Conservation (phyloP, 371 early-diverging fungal species). For the Zopfochytrium polystomum region DNA sequence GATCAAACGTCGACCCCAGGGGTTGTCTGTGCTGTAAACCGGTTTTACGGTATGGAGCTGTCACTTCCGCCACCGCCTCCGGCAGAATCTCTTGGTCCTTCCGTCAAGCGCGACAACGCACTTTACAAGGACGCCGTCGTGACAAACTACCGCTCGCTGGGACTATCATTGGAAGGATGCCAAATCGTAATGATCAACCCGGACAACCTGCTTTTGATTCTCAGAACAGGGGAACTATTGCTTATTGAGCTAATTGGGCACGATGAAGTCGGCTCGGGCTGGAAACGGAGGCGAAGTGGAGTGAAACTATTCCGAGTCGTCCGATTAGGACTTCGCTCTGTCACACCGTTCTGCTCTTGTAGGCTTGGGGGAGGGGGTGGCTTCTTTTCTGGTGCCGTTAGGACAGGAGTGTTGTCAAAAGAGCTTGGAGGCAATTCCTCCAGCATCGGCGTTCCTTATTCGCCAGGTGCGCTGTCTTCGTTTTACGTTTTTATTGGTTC, state of each 20-base stretch:
- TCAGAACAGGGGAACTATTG: conserved; percentile 70
- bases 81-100: conserved; percentile 27
- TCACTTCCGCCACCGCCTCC: conserved; percentile 31
- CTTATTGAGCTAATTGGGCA: conserved; percentile 58
- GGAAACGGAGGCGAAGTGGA: conserved; percentile 58
- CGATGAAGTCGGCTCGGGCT: conserved; percentile 55
- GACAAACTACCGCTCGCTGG: conserved; percentile 39
- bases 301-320: conserved; percentile 39
- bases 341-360: conserved; percentile 18
- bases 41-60: conserved; percentile 44
- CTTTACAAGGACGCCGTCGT: conserved; percentile 30
- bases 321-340: conserved; percentile 30
- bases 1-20: conserved; percentile 78
- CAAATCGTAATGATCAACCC: conserved; percentile 42
- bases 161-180: conserved; percentile 39
- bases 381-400: conserved; percentile 15
- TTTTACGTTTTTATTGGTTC: conserved; percentile 80
- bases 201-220: conserved; percentile 51
- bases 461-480: conserved; percentile 23
- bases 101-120: conserved; percentile 28
- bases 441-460: conserved; percentile 15
- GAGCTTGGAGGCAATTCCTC: conserved; percentile 32
- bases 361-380: conserved; percentile 37
- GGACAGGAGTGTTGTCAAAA: conserved; percentile 4
- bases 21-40: conserved; percentile 71